Evolutionary conservation across 2,329 filamentous ascomycete genomes (phyloP), one percentile per base, ranked within the genome.

Genomic region (Xylariales sp.): DNA sequence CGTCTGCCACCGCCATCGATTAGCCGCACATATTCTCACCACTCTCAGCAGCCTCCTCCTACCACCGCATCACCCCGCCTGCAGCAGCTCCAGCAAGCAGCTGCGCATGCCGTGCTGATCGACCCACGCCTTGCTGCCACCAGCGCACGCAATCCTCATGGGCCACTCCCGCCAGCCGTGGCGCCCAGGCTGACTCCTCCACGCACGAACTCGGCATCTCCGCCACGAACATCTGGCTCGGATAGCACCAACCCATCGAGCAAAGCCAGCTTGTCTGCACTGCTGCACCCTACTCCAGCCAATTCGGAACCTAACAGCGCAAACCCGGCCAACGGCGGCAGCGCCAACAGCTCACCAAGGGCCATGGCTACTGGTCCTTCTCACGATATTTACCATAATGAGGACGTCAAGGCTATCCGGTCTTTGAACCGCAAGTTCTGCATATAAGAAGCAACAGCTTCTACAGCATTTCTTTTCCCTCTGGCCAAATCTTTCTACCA

Each of bases 321-420:
- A 8, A 70, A 69, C 41, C 56, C 63, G 19, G 64, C 46, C 30
- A 64, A 52, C 51, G 64, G 47, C 33, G 59, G 59, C 46, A 69
- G 69, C 48, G 65, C 62, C 6, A 54, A 55, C 45, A 76, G 70
- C 47, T 81, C 76, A 35, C 69, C 72, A 8, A 65, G 69, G 47
- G 46, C 54, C 45, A 59, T 49, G 45, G 58, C 57, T 47, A 55
- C 42, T 12, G 48, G 41, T 10, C 47, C 51, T 46, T 56, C 50
- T 37, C 57, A 13, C 6, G 29, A 33, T 38, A 12, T 41, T 42
- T 16, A 51, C 28, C 29, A 49, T 19, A 67, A 72, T 14, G 82
- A 86, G 55, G 83, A 87, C 47, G 73, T 72, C 43, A 69, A 81
- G 47, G 81, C 81, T 2, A 58, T 87, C 31, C 71, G 78, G 45